A percentile compares a stretch with the other conserved stretches of the same genome.
These are phyloP conservation scores for Rhododendron henanense DNA, from an alignment of 148 eudicot species.

Conservation along the genomic window DNA sequence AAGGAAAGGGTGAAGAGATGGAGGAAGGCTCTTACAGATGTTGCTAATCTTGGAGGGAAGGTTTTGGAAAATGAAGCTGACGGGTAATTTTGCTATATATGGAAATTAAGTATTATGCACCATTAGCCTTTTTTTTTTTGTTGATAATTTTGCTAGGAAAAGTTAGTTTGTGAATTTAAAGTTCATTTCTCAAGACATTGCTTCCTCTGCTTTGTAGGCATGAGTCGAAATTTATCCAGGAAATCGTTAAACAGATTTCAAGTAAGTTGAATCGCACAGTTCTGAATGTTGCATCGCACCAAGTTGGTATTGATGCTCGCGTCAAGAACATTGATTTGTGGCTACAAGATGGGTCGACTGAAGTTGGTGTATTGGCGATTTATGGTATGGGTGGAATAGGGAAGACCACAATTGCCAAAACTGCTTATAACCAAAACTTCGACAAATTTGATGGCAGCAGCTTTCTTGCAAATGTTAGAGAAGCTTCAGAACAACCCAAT, in stretches of 20 bases:
- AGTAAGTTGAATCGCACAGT: constrained; percentile 4
- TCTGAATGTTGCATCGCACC: neutral
- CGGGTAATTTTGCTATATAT: neutral
- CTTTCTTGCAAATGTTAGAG: constrained; percentile 9
- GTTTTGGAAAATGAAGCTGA: neutral
- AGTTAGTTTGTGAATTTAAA: neutral
- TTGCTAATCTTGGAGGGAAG: neutral
- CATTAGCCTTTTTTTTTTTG: too few species aligned
- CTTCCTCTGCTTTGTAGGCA: constrained; percentile 3
- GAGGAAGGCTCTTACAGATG: constrained; percentile 3
- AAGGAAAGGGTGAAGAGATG: constrained; percentile 2
- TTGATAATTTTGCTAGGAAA: too few species aligned
- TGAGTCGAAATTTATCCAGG: constrained; percentile 4
- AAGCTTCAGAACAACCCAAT: neutral
- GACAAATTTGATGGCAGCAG: constrained; percentile 1
- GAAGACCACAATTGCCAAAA: constrained; percentile 10
- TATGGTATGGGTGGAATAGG: constrained; percentile 12
- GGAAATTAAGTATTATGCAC: neutral
- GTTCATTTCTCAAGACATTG: neutral
- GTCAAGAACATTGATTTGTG: constrained; percentile 1
- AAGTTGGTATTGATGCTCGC: constrained; percentile 1
- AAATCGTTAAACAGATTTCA: constrained; percentile 1
- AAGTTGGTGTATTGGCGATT: constrained; percentile 4
- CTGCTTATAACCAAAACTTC: constrained; percentile 1
- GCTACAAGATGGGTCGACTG: constrained; percentile 8